Percentiles rank a stretch among this genome's conserved stretches.
These are phyloP conservation scores for Thermothielavioides terrestris DNA, from an alignment of 495 filamentous ascomycete genomes.

Conservation along the genomic window DNA sequence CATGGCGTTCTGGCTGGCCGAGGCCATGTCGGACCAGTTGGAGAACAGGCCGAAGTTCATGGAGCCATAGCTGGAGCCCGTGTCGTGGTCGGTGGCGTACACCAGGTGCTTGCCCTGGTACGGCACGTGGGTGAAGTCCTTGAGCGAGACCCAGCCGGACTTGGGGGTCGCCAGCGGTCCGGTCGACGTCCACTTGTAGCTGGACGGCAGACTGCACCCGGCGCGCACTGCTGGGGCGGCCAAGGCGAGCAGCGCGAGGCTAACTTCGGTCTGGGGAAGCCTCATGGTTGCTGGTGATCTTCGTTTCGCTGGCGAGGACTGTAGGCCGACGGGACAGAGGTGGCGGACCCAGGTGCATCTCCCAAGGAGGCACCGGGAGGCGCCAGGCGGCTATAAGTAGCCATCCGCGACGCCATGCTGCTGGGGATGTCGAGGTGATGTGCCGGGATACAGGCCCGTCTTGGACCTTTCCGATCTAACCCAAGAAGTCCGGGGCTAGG, in stretches of 20 bases:
- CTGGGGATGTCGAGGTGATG: too few species aligned
- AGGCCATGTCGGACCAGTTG: conserved; percentile 47
- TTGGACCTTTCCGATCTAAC: too few species aligned
- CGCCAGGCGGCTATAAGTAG: too few species aligned
- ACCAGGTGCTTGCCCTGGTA: conserved; percentile 50
- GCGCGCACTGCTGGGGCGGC: conserved; percentile 11
- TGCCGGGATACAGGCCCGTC: too few species aligned
- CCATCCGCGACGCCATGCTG: too few species aligned
- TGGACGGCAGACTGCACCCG: conserved; percentile 46
- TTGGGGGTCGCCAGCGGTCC: conserved; percentile 41
- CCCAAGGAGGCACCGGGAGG: too few species aligned
- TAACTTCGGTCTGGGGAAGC: not conserved
- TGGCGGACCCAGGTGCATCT: too few species aligned
- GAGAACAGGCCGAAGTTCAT: conserved; percentile 50
- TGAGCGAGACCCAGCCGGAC: conserved; percentile 45
- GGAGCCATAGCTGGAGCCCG: conserved; percentile 43
- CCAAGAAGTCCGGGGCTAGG: too few species aligned
- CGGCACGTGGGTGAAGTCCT: conserved; percentile 48
- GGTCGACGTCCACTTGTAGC: conserved; percentile 48
- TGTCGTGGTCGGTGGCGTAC: conserved; percentile 39
- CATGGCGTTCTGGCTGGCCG: conserved; percentile 47
- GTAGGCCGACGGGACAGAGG: too few species aligned
- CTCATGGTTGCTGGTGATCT: too few species aligned
- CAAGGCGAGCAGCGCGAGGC: conserved; percentile 14
- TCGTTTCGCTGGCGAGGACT: too few species aligned